Percentiles rank a stretch among this genome's conserved stretches.
Evolutionary conservation across 164 flowering plant species (phyloP).

Genomic region (Pachysandra terminalis): DNA sequence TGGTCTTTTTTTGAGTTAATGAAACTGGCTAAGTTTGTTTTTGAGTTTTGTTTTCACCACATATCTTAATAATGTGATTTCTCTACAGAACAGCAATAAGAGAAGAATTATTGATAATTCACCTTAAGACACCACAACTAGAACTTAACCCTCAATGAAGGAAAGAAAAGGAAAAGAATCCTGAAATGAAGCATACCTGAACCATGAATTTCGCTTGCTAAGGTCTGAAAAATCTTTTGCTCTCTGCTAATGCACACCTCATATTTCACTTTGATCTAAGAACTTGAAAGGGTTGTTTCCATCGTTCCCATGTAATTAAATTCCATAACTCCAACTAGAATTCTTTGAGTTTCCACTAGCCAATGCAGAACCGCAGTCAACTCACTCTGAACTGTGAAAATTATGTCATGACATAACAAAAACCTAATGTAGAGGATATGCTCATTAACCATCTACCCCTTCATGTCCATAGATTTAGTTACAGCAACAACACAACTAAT

Average conservation of each 20-base stretch:
- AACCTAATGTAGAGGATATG: conserved; percentile 15
- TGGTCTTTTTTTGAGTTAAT: too few relatives aligned
- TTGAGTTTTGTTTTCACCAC: too few relatives aligned
- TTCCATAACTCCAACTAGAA: conserved; percentile 17
- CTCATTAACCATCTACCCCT: conserved; percentile 8
- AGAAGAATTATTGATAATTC: neutral
- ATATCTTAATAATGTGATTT: neutral
- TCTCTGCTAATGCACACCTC: neutral
- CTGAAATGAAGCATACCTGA: conserved; percentile 23
- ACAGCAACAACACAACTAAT: conserved; percentile 19
- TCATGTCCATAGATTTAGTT: neutral
- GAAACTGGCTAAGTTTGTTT: too few relatives aligned
- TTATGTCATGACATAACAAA: conserved; percentile 10
- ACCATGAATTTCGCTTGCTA: conserved; percentile 4
- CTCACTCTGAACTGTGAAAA: conserved; percentile 15
- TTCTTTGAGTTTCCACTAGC: conserved; percentile 15
- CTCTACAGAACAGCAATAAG: neutral
- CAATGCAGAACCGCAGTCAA: conserved; percentile 12
- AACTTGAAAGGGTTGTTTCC: conserved; percentile 9
- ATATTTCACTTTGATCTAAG: conserved; percentile 3
- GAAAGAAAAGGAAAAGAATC: neutral
- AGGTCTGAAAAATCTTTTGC: neutral
- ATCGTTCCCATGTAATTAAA: neutral
- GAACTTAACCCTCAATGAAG: neutral
- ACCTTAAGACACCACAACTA: neutral